Conservation (phyloP, 1,139 yeast genomes). For the Magnusiomyces suaveolens region DNA sequence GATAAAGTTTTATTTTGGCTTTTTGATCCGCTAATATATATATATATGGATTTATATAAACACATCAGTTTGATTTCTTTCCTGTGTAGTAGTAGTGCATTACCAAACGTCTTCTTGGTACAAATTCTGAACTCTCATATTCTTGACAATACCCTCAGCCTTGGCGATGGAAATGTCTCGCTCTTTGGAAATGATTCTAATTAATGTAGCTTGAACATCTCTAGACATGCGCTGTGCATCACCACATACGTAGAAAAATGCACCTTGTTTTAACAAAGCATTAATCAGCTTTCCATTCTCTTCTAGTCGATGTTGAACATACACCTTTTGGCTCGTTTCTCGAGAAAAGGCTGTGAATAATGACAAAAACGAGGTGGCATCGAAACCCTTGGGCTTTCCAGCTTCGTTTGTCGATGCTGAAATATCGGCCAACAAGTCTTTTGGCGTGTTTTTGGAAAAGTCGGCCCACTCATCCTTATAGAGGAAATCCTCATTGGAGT, state of each 20-base stretch:
- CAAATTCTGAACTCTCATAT: conserved; percentile 72
- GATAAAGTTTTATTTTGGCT: too few relatives aligned
- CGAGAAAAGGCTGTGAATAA: conserved; percentile 83
- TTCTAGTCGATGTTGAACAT: conserved; percentile 72
- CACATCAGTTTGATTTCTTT: neutral
- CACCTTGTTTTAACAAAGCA: conserved; percentile 59
- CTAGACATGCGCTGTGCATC: conserved; percentile 95
- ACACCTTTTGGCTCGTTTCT: conserved; percentile 55
- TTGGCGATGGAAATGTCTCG: conserved; percentile 50
- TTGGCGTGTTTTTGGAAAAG: conserved; percentile 24
- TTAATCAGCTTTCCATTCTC: conserved; percentile 49
- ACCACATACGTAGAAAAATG: conserved; percentile 90
- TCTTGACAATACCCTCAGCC: conserved; percentile 71
- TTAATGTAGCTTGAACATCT: conserved; percentile 75
- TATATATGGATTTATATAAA: neutral
- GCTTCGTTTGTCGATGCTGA: conserved; percentile 34
- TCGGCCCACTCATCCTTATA: conserved; percentile 78
- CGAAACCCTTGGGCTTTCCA: conserved; percentile 10
- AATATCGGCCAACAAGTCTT: conserved; percentile 48
- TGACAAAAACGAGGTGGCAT: conserved; percentile 30
- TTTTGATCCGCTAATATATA: neutral
- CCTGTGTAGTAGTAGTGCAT: neutral
- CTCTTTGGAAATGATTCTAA: conserved; percentile 51
- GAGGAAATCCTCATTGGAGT: conserved; percentile 61
- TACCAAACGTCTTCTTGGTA: conserved; percentile 98